Percentiles rank a stretch among this genome's conserved stretches.
These are phyloP conservation scores for Ceratocystis eucalypticola DNA, from an alignment of 2,329 filamentous ascomycete species.

Conservation along the genomic window DNA sequence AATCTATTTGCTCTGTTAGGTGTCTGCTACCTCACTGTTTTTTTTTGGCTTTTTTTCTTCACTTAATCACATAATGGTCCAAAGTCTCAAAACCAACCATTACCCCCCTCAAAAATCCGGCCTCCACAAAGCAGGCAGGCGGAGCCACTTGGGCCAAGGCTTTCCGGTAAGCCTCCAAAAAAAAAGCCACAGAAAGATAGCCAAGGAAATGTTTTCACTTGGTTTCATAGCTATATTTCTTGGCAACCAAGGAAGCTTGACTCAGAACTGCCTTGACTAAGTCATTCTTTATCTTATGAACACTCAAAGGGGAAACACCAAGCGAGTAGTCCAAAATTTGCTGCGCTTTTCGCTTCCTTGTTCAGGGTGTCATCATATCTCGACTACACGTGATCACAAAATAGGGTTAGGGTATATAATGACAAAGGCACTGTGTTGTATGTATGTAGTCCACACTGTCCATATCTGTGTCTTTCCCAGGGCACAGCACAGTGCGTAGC, in stretches of 20 bases:
- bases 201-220: no score
- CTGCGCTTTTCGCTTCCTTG: slow-evolving; percentile 10
- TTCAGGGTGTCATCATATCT: not conserved
- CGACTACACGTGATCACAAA: not conserved
- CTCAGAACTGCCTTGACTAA: no score
- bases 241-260: no score
- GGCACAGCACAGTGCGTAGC: not conserved
- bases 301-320: not conserved
- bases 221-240: no score
- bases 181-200: not conserved
- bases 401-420: not conserved
- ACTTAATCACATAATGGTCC: no score
- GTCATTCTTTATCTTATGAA: not conserved
- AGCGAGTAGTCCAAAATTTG: not conserved
- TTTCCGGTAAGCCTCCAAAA: not conserved
- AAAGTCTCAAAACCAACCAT: no score
- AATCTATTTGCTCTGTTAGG: no score
- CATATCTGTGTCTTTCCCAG: not conserved
- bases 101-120: no score
- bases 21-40: no score
- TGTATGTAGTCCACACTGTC: not conserved
- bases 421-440: not conserved
- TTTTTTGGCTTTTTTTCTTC: no score
- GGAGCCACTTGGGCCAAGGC: not conserved
- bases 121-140: no score